A percentile compares a stretch with the other conserved stretches of the same genome.
Evolutionary conservation across 208 protist species (phyloP).

Genomic region (Acanthamoeba sp.): DNA sequence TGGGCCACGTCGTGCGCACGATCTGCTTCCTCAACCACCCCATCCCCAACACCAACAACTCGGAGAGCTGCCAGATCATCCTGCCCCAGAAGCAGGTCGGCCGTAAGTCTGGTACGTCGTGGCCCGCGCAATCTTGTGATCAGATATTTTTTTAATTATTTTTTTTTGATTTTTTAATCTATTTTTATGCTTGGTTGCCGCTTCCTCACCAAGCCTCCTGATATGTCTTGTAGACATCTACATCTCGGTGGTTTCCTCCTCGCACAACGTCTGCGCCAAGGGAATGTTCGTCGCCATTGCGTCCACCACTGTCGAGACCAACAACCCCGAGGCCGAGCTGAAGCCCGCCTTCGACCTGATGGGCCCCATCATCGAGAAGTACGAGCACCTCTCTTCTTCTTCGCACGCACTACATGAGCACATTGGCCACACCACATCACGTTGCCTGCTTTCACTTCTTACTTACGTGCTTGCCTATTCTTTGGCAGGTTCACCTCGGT

Average conservation of each 20-base stretch:
- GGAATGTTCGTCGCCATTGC: conserved; percentile 98
- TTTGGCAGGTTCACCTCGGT: conserved; percentile 94
- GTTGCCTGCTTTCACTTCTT: neutral
- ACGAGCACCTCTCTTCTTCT: conserved; percentile 14
- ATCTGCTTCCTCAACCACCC: conserved; percentile 98
- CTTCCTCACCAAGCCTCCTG: neutral
- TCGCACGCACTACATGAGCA: neutral
- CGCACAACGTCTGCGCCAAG: conserved; percentile 97
- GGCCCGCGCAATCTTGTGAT: neutral
- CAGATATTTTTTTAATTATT: neutral
- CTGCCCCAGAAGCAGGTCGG: conserved; percentile 97
- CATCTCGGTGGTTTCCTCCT: conserved; percentile 94
- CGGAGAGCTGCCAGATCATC: conserved; percentile 97
- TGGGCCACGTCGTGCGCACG: conserved; percentile 96
- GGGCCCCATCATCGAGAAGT: conserved; percentile 90
- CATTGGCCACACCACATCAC: too few relatives aligned
- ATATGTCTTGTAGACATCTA: conserved; percentile 96
- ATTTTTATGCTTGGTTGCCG: neutral
- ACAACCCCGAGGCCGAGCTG: conserved; percentile 96
- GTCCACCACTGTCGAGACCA: conserved; percentile 97
- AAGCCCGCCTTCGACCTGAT: conserved; percentile 95
- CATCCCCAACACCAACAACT: conserved; percentile 91
- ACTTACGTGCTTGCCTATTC: neutral
- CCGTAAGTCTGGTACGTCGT: conserved; percentile 90
- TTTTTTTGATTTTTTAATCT: neutral